phyloP scores from a whole-genome alignment of 805 yeast species.

The Kregervanrija delftensis region DNA sequence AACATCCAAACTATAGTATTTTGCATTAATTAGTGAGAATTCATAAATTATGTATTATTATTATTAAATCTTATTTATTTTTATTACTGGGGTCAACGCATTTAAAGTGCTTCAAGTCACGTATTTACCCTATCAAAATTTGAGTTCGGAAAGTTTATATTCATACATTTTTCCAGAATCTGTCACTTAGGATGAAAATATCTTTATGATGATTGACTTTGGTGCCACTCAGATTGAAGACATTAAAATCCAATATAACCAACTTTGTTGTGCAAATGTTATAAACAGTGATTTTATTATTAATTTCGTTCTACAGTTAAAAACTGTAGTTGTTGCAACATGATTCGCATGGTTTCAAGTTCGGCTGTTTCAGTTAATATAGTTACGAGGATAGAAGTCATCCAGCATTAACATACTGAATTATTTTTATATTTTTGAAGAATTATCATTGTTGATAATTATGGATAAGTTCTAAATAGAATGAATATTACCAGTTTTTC shows the following conservation, averaged over 20 bases:
- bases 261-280: conserved; percentile 18
- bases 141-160: conserved; percentile 6
- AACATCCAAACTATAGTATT: too few relatives aligned
- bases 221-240: background rate
- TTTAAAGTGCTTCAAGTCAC: too few relatives aligned
- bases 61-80: too few relatives aligned
- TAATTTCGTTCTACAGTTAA: conserved; percentile 18
- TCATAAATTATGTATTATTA: too few relatives aligned
- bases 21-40: too few relatives aligned
- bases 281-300: conserved; percentile 17
- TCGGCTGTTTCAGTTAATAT: too few relatives aligned
- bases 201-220: background rate
- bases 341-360: conserved; percentile 20
- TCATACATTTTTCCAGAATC: conserved; percentile 1
- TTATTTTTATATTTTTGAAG: conserved; percentile 16
- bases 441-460: too few relatives aligned
- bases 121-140: too few relatives aligned
- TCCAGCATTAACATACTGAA: conserved; percentile 9
- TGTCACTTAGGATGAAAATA: too few relatives aligned
- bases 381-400: conserved; percentile 11
- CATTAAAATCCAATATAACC: background rate
- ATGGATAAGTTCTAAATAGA: too few relatives aligned
- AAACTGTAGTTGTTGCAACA: conserved; percentile 14
- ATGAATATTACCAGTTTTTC: too few relatives aligned
- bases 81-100: too few relatives aligned